phyloP scores from a whole-genome alignment of 352 stramenopile species.

The Phytophthora quininea region DNA sequence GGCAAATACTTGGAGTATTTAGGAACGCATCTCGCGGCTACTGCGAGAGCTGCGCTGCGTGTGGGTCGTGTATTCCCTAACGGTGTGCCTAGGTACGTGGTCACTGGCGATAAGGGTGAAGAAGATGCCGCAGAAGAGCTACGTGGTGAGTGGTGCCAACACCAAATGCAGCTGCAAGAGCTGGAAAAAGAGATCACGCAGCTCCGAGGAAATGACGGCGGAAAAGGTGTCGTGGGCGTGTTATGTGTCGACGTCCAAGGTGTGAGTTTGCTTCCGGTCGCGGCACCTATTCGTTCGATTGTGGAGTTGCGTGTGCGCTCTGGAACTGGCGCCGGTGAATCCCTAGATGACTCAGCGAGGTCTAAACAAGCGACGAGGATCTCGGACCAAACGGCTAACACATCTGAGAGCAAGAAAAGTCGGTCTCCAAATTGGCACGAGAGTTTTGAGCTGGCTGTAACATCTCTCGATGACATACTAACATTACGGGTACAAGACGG shows the following conservation, averaged over 20 bases:
- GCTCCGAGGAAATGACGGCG: slow-evolving; percentile 27
- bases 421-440: slow-evolving; percentile 68
- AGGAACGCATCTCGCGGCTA: slow-evolving; percentile 28
- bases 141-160: slow-evolving; percentile 56
- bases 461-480: slow-evolving; percentile 54
- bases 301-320: slow-evolving; percentile 55
- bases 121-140: slow-evolving; percentile 77
- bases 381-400: slow-evolving; percentile 40
- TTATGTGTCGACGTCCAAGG: slow-evolving; percentile 64
- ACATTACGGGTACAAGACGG: slow-evolving; percentile 62
- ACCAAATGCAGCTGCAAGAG: slow-evolving; percentile 39
- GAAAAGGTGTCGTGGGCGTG: slow-evolving; percentile 33
- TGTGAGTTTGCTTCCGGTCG: slow-evolving; percentile 71
- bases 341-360: too few relatives aligned
- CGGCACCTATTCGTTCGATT: slow-evolving; percentile 61
- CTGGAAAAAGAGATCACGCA: slow-evolving; percentile 50
- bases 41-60: slow-evolving; percentile 35
- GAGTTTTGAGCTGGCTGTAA: slow-evolving; percentile 59
- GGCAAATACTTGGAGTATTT: slow-evolving; percentile 70
- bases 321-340: too few relatives aligned
- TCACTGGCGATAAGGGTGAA: slow-evolving; percentile 72
- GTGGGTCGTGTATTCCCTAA: slow-evolving; percentile 73
- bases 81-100: slow-evolving; percentile 66
- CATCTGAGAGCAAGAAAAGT: slow-evolving; percentile 65
- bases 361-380: too few relatives aligned